These are phyloP conservation scores for Suaeda aralocaspica DNA, from an alignment of 148 eudicot genomes.

Conservation along the genomic window DNA sequence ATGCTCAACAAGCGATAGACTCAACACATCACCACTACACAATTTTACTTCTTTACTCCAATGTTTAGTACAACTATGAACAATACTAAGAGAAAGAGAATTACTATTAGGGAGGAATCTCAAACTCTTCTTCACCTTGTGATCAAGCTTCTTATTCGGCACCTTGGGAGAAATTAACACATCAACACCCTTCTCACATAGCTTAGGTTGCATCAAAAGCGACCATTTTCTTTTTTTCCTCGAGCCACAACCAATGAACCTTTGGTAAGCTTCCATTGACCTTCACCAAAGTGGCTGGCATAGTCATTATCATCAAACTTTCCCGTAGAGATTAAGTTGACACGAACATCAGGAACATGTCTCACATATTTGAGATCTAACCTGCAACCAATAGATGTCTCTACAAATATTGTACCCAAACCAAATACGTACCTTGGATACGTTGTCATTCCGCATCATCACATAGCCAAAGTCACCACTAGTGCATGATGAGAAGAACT, in stretches of 20 bases:
- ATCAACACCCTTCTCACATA: neutral
- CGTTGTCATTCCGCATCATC: neutral
- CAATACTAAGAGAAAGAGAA: neutral
- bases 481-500: neutral
- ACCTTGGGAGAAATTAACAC: neutral
- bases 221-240: neutral
- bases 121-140: neutral
- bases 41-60: neutral
- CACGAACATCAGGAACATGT: neutral
- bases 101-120: neutral
- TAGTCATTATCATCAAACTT: neutral
- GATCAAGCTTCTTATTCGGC: constrained; percentile 4
- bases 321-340: neutral
- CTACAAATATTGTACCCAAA: neutral
- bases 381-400: neutral
- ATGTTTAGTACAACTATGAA: neutral
- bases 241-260: neutral
- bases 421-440: no score
- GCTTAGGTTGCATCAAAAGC: neutral
- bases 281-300: neutral
- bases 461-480: neutral
- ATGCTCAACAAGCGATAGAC: neutral
- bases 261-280: neutral
- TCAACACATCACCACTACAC: constrained; percentile 1
- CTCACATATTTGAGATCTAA: neutral